Evolutionary conservation across 2,329 filamentous ascomycete species (phyloP), one percentile per base, ranked within the genome.

Genomic region (Mariannaea elegans): DNA sequence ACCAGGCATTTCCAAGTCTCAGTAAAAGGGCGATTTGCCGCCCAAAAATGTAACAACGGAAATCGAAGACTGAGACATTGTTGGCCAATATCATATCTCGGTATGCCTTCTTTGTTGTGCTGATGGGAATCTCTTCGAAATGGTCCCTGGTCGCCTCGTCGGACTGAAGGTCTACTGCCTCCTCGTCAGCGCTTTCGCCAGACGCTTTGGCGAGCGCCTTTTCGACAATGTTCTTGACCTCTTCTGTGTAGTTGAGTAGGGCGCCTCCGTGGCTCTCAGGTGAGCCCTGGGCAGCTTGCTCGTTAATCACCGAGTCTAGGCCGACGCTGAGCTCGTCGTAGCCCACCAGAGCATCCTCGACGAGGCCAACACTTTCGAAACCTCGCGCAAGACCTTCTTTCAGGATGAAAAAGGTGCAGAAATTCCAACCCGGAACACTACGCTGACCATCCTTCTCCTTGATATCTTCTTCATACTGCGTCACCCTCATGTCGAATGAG

Each of bases 391-490:
- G 80, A 0, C 95, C 95, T 75, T 99, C 95, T 72, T 99, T 99
- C 8, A 99, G 83, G 14, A 99, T 94, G 74, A 99, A 99, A 74
- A 99, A 99, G 0, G 95, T 99, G 77, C 95, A 98, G 73, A 99
- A 99, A 72, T 99, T 99, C 95, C 95, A 99, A 0, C 95, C 95
- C 0, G 95, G 95, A 16, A 99, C 79, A 31, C 83, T 89, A 45
- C 94, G 86, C 74, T 98, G 94, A 0, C 90, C 86, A 68, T 98
- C 94, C 72, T 94, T 95, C 75, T 97, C 95, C 63, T 92, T 91
- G 67, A 99, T 97, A 68, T 99, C 95, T 60, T 97, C 94, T 76
- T 99, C 95, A 74, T 99, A 99, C 71, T 98, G 94, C 18, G 87
- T 88, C 1, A 99, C 95, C 8, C 95, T 87, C 67, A 89, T 83